Conservation (phyloP, 768 basidiomycete genomes). For the Lepiota brunneoincarnata region DNA sequence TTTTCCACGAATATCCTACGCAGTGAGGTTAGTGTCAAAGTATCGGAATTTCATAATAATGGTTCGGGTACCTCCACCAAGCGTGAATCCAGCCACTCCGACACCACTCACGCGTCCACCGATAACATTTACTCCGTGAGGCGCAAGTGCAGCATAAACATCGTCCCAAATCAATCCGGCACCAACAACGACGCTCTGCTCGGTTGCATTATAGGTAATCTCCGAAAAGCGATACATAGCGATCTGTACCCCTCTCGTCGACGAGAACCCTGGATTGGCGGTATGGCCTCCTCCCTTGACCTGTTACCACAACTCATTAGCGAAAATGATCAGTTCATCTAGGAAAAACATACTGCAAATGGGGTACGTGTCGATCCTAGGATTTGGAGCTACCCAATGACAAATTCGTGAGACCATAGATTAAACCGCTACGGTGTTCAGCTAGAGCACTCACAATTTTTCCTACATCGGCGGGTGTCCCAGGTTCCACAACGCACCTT, state of each 20-base stretch:
- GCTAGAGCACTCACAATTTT: constrained; percentile 35
- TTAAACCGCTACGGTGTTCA: neutral
- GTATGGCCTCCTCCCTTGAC: constrained; percentile 66
- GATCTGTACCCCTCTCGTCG: constrained; percentile 59
- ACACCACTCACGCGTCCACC: constrained; percentile 59
- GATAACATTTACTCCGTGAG: constrained; percentile 49
- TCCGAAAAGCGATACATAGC: constrained; percentile 47
- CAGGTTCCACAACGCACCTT: constrained; percentile 55
- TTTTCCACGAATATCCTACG: constrained; percentile 60
- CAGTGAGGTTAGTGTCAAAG: neutral
- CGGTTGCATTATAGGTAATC: constrained; percentile 36
- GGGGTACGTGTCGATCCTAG: constrained; percentile 39
- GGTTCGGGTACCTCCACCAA: constrained; percentile 52
- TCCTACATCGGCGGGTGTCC: constrained; percentile 44
- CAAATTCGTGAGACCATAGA: neutral
- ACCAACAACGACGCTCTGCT: constrained; percentile 40
- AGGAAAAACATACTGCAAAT: constrained; percentile 40
- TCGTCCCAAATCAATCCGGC: constrained; percentile 64
- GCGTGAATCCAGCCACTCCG: constrained; percentile 55
- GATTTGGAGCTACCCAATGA: constrained; percentile 37
- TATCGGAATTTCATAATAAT: constrained; percentile 23
- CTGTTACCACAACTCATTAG: constrained; percentile 21
- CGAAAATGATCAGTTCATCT: neutral
- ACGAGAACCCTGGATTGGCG: constrained; percentile 54
- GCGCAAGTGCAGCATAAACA: constrained; percentile 50